Percentiles rank a stretch among this genome's conserved stretches.
These are phyloP conservation scores for Arthrinium phaeospermum DNA, from an alignment of 2,329 filamentous ascomycete genomes.

Conservation along the genomic window DNA sequence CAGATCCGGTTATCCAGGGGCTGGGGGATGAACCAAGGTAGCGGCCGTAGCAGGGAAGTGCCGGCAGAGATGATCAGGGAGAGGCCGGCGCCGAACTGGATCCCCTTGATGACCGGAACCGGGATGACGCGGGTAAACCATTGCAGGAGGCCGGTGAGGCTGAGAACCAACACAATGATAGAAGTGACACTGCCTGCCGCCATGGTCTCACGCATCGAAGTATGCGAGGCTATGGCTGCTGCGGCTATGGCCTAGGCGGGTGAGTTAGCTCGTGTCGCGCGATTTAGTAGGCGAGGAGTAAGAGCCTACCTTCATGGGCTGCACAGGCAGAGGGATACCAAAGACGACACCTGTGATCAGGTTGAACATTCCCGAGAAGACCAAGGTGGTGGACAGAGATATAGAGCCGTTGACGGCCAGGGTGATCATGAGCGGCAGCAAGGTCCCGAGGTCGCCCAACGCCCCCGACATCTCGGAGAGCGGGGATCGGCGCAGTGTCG, in stretches of 20 bases:
- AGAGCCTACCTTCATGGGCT: constrained; percentile 72
- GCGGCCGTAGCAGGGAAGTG: constrained; percentile 66
- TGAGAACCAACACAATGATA: constrained; percentile 75
- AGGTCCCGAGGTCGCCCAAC: constrained; percentile 74
- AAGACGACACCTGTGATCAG: constrained; percentile 81
- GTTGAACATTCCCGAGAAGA: constrained; percentile 90
- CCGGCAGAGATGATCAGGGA: constrained; percentile 82
- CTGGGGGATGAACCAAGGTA: constrained; percentile 70
- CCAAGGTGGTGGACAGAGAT: constrained; percentile 79
- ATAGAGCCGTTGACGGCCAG: constrained; percentile 80
- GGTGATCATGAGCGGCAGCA: constrained; percentile 79
- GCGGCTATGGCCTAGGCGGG: constrained; percentile 76
- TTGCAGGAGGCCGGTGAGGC: constrained; percentile 76
- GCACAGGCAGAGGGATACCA: constrained; percentile 88
- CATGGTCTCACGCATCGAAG: constrained; percentile 74
- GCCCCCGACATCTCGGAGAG: constrained; percentile 84
- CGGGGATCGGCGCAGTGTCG: constrained; percentile 52
- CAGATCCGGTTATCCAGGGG: constrained; percentile 80
- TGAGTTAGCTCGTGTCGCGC: not conserved
- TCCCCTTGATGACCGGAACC: constrained; percentile 88
- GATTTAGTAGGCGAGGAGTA: not conserved
- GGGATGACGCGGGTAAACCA: constrained; percentile 79
- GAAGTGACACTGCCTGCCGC: constrained; percentile 84
- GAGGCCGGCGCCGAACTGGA: constrained; percentile 90
- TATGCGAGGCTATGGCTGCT: constrained; percentile 76